Evolutionary conservation across 2,329 filamentous ascomycete genomes (phyloP).

Genomic region (Calonectria honghensis): DNA sequence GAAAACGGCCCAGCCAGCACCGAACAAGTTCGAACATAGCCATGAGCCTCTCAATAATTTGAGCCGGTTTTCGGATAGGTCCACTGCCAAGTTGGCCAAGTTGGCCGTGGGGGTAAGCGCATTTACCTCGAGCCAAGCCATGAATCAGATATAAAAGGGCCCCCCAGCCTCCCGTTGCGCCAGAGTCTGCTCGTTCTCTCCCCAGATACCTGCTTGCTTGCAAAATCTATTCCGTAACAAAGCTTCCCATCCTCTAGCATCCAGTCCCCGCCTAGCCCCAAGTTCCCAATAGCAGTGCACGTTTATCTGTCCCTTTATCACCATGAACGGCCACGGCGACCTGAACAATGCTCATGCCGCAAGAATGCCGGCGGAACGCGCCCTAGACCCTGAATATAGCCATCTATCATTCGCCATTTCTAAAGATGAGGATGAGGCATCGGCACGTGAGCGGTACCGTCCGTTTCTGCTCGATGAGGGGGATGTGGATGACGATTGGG

Average conservation of each 20-base stretch:
- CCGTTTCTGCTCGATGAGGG: constrained; percentile 71
- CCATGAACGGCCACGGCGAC: constrained; percentile 56
- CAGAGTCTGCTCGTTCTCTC: too few relatives aligned
- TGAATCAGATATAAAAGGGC: neutral
- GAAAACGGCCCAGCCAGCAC: too few relatives aligned
- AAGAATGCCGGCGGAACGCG: constrained; percentile 46
- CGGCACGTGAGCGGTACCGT: constrained; percentile 70
- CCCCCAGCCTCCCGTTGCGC: neutral
- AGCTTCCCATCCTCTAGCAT: too few relatives aligned
- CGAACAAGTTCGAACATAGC: too few relatives aligned
- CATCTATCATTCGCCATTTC: constrained; percentile 65
- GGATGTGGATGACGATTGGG: constrained; percentile 70
- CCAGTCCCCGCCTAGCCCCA: too few relatives aligned
- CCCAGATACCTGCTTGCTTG: neutral
- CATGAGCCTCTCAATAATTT: too few relatives aligned
- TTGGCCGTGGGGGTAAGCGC: neutral
- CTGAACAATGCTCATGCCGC: constrained; percentile 58
- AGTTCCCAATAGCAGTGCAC: too few relatives aligned
- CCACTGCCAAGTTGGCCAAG: neutral
- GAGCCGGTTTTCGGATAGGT: neutral
- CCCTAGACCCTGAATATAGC: constrained; percentile 50
- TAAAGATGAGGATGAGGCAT: constrained; percentile 66
- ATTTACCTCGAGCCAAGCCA: neutral
- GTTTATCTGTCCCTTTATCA: too few relatives aligned
- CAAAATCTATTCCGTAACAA: too few relatives aligned